Evolutionary conservation across 495 filamentous ascomycete species (phyloP), one percentile per base, ranked within the genome.

Genomic region (Neurospora sp.): DNA sequence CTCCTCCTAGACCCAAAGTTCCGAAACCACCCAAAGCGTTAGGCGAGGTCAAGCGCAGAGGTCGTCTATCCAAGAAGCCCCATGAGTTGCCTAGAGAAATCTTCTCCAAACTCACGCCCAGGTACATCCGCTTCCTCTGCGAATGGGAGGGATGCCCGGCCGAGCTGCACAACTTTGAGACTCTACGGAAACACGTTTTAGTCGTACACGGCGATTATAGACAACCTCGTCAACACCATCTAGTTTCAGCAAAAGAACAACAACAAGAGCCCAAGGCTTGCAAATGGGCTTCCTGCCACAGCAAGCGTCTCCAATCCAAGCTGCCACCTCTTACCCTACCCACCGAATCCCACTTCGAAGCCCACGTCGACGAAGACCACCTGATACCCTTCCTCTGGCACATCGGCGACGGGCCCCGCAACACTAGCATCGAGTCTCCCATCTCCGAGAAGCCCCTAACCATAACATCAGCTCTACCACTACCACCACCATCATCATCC

Each of bases 101-200:
- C 28, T 83, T 80, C 70, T 71, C 73, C 2, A 70, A 71, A 5
- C 73, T 79, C 13, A 75, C 71, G 3, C 77, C 79, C 5, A 75
- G 75, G 21, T 83, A 79, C 42, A 15, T 78, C 17, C 39, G 71
- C 28, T 83, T 83, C 72, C 62, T 73, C 11, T 83, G 82, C 72
- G 82, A 83, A 71, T 83, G 82, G 82, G 69, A 77, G 36, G 73
- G 75, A 24, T 96, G 93, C 77, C 84, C 84, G 6, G 88, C 90
- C 0, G 87, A 93, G 77, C 83, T 96, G 4, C 92, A 95, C 75
- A 94, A 94, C 77, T 78, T 93, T 39, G 87, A 90, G 3, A 89
- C 89, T 1, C 84, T 96, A 28, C 88, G 89, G 71, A 88, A 86
- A 71, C 93, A 96, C 78, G 77, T 94, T 28, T 76, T 84, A 39